Evolutionary conservation across 1,284 basidiomycete species (phyloP).

Genomic region (Boletus sp.): DNA sequence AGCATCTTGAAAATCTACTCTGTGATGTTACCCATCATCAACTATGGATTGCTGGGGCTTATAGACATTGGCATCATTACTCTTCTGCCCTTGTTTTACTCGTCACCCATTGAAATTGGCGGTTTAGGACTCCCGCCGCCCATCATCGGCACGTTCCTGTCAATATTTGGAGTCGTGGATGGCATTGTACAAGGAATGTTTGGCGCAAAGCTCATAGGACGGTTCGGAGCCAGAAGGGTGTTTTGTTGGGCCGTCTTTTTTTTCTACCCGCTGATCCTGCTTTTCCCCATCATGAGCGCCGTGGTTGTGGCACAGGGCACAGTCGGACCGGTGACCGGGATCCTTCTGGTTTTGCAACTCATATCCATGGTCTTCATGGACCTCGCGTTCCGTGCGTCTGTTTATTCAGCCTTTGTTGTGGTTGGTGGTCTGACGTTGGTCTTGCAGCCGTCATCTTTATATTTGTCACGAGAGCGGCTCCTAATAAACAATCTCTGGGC

Average conservation of each 20-base stretch:
- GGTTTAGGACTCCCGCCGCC: slow-evolving; percentile 63
- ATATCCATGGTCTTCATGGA: neutral
- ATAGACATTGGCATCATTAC: slow-evolving; percentile 62
- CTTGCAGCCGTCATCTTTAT: neutral
- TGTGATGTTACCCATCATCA: slow-evolving; percentile 57
- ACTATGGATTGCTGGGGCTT: slow-evolving; percentile 35
- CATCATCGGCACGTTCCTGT: slow-evolving; percentile 56
- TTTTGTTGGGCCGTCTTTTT: slow-evolving; percentile 50
- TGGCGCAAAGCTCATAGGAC: slow-evolving; percentile 52
- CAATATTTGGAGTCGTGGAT: slow-evolving; percentile 53
- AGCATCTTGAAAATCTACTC: slow-evolving; percentile 31
- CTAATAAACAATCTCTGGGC: neutral
- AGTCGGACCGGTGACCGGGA: neutral
- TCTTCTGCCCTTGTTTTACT: slow-evolving; percentile 58
- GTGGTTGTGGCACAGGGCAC: slow-evolving; percentile 16
- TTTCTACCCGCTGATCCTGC: slow-evolving; percentile 46
- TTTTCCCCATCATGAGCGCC: slow-evolving; percentile 54
- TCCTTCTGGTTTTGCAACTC: neutral
- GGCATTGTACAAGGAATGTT: slow-evolving; percentile 58
- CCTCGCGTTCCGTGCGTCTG: neutral
- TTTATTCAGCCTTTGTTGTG: neutral
- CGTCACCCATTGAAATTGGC: slow-evolving; percentile 42
- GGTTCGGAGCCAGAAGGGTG: slow-evolving; percentile 52
- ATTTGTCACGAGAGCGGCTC: neutral
- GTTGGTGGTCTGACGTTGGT: neutral